Evolutionary conservation across 345 rosid species (phyloP).

Genomic region (Bretschneidera sinensis): DNA sequence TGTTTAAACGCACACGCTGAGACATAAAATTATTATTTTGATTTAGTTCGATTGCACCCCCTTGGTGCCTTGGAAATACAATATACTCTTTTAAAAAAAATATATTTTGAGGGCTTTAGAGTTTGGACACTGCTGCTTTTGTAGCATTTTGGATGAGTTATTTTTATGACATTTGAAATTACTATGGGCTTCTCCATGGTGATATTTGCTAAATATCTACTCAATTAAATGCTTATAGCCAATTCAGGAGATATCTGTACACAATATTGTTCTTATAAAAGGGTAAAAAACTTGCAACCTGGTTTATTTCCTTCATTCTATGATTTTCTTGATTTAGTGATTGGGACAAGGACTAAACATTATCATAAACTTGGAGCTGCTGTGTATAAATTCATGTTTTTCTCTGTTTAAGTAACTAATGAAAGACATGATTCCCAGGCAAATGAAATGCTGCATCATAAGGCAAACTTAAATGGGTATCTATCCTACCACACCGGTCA

Average conservation of each 20-base stretch:
- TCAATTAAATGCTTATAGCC: neutral
- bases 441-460: constrained; percentile 93
- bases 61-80: too few relatives aligned
- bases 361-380: neutral
- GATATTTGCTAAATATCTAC: neutral
- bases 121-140: neutral
- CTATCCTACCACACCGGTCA: constrained; percentile 95
- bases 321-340: neutral
- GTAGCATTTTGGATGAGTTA: neutral
- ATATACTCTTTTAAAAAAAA: too few relatives aligned
- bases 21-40: too few relatives aligned
- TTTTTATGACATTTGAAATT: neutral
- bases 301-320: neutral
- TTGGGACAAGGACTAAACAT: neutral
- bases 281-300: neutral
- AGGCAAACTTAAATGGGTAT: constrained; percentile 83
- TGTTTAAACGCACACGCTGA: too few relatives aligned
- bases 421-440: constrained; percentile 42
- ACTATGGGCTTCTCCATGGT: neutral
- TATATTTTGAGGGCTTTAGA: neutral
- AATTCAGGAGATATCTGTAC: neutral
- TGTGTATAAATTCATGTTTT: neutral
- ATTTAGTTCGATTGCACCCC: too few relatives aligned
- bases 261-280: too few relatives aligned
- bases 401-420: neutral